These are phyloP conservation scores for Phytopythium mirpurense DNA, from an alignment of 352 stramenopile species.

Conservation along the genomic window DNA sequence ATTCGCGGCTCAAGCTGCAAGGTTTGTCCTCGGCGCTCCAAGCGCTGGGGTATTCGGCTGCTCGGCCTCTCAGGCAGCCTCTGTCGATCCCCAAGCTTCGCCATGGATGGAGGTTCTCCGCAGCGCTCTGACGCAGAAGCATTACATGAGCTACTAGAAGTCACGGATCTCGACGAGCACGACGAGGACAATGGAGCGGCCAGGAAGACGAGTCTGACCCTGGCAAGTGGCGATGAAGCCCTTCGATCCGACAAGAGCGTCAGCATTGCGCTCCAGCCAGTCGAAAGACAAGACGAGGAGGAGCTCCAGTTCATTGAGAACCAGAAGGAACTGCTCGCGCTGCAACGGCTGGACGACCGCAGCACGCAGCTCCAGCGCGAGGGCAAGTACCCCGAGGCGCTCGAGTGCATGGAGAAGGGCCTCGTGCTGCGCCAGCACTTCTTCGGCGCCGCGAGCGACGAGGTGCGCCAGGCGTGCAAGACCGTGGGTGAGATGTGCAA, in stretches of 20 bases:
- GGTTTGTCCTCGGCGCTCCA: no score
- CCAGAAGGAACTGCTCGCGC: slow-evolving; percentile 82
- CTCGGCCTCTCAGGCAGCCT: no score
- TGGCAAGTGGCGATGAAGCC: background rate
- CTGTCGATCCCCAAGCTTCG: background rate
- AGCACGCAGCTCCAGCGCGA: slow-evolving; percentile 88
- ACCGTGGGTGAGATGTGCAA: slow-evolving; percentile 96
- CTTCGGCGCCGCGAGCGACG: slow-evolving; percentile 87
- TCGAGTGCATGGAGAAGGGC: slow-evolving; percentile 93
- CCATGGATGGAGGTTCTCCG: background rate
- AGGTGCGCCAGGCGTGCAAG: slow-evolving; percentile 88
- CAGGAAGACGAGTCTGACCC: no score
- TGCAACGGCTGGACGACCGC: slow-evolving; percentile 89
- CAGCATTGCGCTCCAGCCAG: no score
- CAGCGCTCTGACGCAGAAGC: background rate
- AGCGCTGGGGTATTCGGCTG: no score
- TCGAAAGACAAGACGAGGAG: slow-evolving; percentile 22
- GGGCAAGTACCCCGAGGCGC: slow-evolving; percentile 89
- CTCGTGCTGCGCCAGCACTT: slow-evolving; percentile 92
- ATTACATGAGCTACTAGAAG: background rate
- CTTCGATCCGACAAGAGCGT: no score
- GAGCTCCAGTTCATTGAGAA: slow-evolving; percentile 59
- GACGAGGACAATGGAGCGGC: background rate
- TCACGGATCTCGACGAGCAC: background rate
- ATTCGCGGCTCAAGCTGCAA: no score